Percentiles rank a stretch among this genome's conserved stretches.
These are phyloP conservation scores for Nemania sp. DNA, from an alignment of 2,329 filamentous ascomycete genomes.

Conservation along the genomic window DNA sequence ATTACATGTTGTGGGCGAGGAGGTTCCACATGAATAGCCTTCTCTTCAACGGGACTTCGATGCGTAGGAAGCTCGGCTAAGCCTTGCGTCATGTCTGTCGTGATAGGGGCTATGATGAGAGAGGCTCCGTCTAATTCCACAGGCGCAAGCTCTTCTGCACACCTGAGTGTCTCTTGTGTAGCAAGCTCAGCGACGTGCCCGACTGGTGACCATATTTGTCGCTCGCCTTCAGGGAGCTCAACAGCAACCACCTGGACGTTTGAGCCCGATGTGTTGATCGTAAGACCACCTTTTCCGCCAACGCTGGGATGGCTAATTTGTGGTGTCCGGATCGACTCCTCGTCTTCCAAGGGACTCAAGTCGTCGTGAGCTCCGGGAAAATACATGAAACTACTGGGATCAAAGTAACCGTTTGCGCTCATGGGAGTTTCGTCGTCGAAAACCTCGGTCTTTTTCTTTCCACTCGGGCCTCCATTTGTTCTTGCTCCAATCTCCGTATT, in stretches of 20 bases:
- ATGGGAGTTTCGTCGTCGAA: constrained; percentile 38
- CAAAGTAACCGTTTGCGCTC: constrained; percentile 48
- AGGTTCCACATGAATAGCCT: constrained; percentile 14
- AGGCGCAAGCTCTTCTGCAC: constrained; percentile 40
- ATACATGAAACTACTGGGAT: constrained; percentile 58
- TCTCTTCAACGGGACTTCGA: constrained; percentile 24
- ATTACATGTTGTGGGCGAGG: background rate
- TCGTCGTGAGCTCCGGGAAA: constrained; percentile 52
- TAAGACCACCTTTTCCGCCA: background rate
- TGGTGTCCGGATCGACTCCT: constrained; percentile 21
- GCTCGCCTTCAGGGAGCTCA: constrained; percentile 29
- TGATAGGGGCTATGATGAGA: constrained; percentile 12
- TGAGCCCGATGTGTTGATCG: background rate
- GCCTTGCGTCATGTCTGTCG: constrained; percentile 21
- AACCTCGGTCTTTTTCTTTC: constrained; percentile 23
- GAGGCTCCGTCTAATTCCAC: constrained; percentile 38
- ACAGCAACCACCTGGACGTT: constrained; percentile 6
- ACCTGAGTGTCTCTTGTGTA: constrained; percentile 35
- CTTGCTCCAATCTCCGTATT: constrained; percentile 28
- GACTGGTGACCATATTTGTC: constrained; percentile 30
- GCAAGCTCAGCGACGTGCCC: constrained; percentile 38
- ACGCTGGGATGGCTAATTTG: background rate
- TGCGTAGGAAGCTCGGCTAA: constrained; percentile 34
- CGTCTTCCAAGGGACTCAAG: constrained; percentile 48
- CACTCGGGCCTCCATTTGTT: constrained; percentile 24